Percentiles rank a stretch among this genome's conserved stretches.
Evolutionary conservation across 805 yeast species (phyloP).

Genomic region (Candida maesae): DNA sequence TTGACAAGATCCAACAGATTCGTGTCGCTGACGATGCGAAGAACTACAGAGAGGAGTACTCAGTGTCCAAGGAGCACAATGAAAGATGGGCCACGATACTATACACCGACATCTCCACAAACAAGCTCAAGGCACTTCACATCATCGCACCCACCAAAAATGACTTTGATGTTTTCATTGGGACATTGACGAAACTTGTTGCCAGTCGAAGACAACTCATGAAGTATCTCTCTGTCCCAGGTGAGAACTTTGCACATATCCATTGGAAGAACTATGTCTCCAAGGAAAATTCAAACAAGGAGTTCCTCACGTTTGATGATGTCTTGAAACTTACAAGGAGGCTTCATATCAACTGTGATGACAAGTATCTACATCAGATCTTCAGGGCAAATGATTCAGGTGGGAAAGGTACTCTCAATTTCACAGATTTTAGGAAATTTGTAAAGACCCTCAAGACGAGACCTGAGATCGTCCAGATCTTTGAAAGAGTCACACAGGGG

Average conservation of each 20-base stretch:
- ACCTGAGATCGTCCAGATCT: slow-evolving; percentile 54
- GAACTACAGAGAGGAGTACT: slow-evolving; percentile 82
- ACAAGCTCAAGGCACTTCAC: slow-evolving; percentile 75
- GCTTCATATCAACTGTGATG: slow-evolving; percentile 69
- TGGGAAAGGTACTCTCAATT: slow-evolving; percentile 50
- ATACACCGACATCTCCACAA: slow-evolving; percentile 54
- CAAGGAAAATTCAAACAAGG: slow-evolving; percentile 32
- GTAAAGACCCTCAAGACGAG: slow-evolving; percentile 65
- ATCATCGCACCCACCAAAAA: slow-evolving; percentile 55
- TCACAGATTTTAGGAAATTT: slow-evolving; percentile 71
- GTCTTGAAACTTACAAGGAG: slow-evolving; percentile 61
- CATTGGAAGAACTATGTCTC: slow-evolving; percentile 57
- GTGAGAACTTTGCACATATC: slow-evolving; percentile 55
- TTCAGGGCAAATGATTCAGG: slow-evolving; percentile 54
- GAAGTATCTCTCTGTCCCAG: slow-evolving; percentile 59
- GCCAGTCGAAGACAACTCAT: slow-evolving; percentile 57
- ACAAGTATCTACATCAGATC: slow-evolving; percentile 41
- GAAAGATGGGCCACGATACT: slow-evolving; percentile 78
- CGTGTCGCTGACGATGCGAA: slow-evolving; percentile 68
- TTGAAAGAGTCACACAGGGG: slow-evolving; percentile 33
- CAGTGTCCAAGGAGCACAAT: slow-evolving; percentile 61
- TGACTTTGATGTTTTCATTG: slow-evolving; percentile 52
- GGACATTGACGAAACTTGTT: slow-evolving; percentile 52
- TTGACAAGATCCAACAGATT: slow-evolving; percentile 64
- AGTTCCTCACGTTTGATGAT: slow-evolving; percentile 56